A percentile compares a stretch with the other conserved stretches of the same genome.
Conservation (phyloP, 768 basidiomycete genomes). For the Tricholoma bakamatsutake region DNA sequence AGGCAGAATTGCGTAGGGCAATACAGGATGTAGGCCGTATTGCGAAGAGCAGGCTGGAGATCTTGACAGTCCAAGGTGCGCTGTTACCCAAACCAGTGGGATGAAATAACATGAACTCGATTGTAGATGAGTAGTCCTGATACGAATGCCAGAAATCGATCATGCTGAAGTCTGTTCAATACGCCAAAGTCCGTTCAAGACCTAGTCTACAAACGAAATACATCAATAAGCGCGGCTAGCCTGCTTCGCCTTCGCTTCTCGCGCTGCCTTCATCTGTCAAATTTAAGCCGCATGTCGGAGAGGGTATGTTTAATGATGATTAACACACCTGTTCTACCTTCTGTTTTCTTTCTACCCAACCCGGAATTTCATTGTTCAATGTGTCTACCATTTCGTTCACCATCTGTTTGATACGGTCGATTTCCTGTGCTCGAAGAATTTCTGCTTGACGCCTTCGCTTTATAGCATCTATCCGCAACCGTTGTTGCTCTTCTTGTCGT, state of each 20-base stretch:
- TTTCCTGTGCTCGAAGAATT: slow-evolving; percentile 32
- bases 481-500: slow-evolving; percentile 40
- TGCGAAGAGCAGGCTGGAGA: slow-evolving; percentile 59
- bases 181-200: not conserved
- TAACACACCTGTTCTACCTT: slow-evolving; percentile 44
- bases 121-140: not conserved
- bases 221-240: slow-evolving; percentile 1
- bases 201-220: not conserved
- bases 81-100: not conserved
- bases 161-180: too few species aligned
- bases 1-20: slow-evolving; percentile 62
- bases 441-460: slow-evolving; percentile 25
- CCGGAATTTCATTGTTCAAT: slow-evolving; percentile 50
- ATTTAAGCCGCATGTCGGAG: not conserved
- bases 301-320: not conserved
- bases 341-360: slow-evolving; percentile 53
- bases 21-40: slow-evolving; percentile 70
- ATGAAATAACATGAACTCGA: slow-evolving; percentile 1
- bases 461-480: slow-evolving; percentile 43
- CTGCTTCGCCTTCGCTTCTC: slow-evolving; percentile 9
- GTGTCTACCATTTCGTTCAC: slow-evolving; percentile 51
- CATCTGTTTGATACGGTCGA: slow-evolving; percentile 33
- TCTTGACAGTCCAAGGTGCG: slow-evolving; percentile 34
- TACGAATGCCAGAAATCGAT: not conserved
- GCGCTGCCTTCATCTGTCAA: slow-evolving; percentile 12